These are phyloP conservation scores for Naganishia friedmannii DNA, from an alignment of 768 basidiomycete genomes.

Conservation along the genomic window DNA sequence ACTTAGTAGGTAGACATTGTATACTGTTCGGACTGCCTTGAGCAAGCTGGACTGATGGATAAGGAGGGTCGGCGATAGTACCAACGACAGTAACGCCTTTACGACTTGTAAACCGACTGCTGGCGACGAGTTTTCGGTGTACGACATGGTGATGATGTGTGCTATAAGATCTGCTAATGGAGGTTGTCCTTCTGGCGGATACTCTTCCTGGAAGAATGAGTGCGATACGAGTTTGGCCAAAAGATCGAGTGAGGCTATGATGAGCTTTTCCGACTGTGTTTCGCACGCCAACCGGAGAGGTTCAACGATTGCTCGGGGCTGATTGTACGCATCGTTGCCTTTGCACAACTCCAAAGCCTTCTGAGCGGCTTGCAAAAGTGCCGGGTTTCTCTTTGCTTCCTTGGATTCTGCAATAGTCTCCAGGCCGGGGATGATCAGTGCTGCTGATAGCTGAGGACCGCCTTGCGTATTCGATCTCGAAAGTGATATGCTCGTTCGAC, in stretches of 20 bases:
- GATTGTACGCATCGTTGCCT: conserved; percentile 63
- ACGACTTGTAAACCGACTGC: conserved; percentile 93
- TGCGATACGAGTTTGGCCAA: conserved; percentile 96
- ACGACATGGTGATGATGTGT: conserved; percentile 88
- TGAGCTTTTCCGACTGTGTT: conserved; percentile 84
- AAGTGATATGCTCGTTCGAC: conserved; percentile 16
- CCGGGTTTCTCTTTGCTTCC: conserved; percentile 76
- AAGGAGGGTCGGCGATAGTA: conserved; percentile 66
- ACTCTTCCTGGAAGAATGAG: conserved; percentile 84
- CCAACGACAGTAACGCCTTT: conserved; percentile 83
- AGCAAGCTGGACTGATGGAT: conserved; percentile 94
- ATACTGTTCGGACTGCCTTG: conserved; percentile 94
- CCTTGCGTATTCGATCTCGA: conserved; percentile 9
- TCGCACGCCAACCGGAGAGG: conserved; percentile 96
- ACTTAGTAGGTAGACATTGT: conserved; percentile 93
- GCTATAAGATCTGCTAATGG: conserved; percentile 89
- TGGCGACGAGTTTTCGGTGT: conserved; percentile 81
- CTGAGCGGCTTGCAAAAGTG: conserved; percentile 78
- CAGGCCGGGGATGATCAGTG: conserved; percentile 64
- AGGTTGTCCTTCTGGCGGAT: conserved; percentile 59
- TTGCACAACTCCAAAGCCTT: conserved; percentile 78
- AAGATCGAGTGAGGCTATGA: conserved; percentile 95
- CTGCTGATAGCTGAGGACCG: conserved; percentile 44
- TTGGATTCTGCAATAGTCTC: conserved; percentile 81
- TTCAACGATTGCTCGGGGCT: conserved; percentile 84